Percentiles rank a stretch among this genome's conserved stretches.
Evolutionary conservation across 2,329 filamentous ascomycete species (phyloP).

Genomic region (Neofusicoccum umdonicola): DNA sequence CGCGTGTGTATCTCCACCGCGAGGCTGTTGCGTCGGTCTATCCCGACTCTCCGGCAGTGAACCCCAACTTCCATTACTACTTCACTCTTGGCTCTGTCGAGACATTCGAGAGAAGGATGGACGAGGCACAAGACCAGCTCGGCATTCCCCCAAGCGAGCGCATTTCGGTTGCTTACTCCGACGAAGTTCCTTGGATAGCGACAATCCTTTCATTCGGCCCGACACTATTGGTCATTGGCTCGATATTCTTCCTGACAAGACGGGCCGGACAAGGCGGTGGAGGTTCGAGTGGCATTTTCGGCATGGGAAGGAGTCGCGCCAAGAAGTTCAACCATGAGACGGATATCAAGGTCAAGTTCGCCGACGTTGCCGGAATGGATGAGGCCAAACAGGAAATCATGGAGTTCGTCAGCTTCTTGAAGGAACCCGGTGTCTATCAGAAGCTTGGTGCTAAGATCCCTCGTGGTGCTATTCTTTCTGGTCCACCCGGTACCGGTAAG

Average conservation of each 20-base stretch:
- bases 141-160: conserved; percentile 82
- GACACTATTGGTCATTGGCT: conserved; percentile 79
- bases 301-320: conserved; percentile 91
- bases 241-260: conserved; percentile 75
- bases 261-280: conserved; percentile 64
- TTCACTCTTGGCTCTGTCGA: conserved; percentile 96
- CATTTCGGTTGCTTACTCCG: conserved; percentile 86
- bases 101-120: conserved; percentile 83
- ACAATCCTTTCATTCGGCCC: conserved; percentile 80
- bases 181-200: conserved; percentile 70
- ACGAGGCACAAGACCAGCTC: conserved; percentile 83
- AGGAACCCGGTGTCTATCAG: conserved; percentile 89
- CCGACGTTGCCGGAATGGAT: conserved; percentile 96
- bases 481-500: conserved; percentile 98
- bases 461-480: conserved; percentile 90
- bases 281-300: conserved; percentile 78
- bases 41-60: conserved; percentile 69
- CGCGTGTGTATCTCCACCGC: conserved; percentile 77
- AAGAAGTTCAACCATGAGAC: conserved; percentile 98
- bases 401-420: conserved; percentile 97
- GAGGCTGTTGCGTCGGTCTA: conserved; percentile 70
- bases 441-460: conserved; percentile 96
- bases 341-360: conserved; percentile 93
- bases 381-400: conserved; percentile 98
- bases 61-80: conserved; percentile 76